Evolutionary conservation across 1,284 basidiomycete species (phyloP).

Genomic region (Cryptococcus depauperatus): DNA sequence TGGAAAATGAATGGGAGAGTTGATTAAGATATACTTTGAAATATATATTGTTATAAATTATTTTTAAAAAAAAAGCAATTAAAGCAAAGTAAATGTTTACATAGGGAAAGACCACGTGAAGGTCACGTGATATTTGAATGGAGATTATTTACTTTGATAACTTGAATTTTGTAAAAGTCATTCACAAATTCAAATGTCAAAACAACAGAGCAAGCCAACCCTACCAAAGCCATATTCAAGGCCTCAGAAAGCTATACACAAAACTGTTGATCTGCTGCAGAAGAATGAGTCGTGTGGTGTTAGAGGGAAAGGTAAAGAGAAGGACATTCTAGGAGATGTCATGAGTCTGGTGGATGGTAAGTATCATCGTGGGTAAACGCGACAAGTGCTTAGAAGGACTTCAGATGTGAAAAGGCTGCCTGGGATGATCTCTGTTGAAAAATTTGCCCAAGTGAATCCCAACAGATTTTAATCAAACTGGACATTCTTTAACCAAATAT

Average conservation of each 20-base stretch:
- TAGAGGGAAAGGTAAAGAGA: constrained; percentile 31
- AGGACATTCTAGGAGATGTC: constrained; percentile 21
- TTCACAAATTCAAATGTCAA: constrained; percentile 5
- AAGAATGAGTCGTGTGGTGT: constrained; percentile 14
- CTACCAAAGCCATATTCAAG: constrained; percentile 5
- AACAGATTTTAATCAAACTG: background rate
- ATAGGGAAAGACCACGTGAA: background rate
- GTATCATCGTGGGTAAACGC: background rate
- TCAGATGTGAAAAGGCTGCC: constrained; percentile 53
- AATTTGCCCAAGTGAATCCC: constrained; percentile 65
- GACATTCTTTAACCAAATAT: background rate
- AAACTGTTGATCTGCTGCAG: constrained; percentile 28
- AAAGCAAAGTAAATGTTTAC: background rate
- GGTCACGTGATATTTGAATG: background rate
- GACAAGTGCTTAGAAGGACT: background rate
- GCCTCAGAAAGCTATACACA: constrained; percentile 25
- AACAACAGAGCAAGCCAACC: constrained; percentile 8
- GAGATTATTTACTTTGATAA: background rate
- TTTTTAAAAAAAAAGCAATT: background rate
- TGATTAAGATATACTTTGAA: no score
- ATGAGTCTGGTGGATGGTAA: constrained; percentile 23
- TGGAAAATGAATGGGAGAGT: no score
- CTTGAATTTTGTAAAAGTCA: background rate
- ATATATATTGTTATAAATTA: background rate
- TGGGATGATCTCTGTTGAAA: constrained; percentile 70